phyloP scores from a whole-genome alignment of 164 flowering plant species.

The Buxus sempervirens region DNA sequence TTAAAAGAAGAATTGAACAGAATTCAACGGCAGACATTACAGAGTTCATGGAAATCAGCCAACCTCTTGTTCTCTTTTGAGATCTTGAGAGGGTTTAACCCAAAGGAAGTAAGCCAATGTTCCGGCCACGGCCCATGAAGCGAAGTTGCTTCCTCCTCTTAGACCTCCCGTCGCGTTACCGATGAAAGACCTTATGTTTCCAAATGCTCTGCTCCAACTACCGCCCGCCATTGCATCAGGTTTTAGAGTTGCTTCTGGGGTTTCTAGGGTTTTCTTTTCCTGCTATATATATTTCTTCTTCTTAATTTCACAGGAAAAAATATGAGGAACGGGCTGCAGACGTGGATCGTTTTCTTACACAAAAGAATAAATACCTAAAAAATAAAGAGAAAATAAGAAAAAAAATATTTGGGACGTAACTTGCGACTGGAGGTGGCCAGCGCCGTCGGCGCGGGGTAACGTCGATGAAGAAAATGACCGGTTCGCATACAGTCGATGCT shows the following conservation, averaged over 20 bases:
- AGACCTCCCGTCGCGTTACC: constrained; percentile 81
- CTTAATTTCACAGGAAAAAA: neutral
- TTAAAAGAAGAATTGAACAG: neutral
- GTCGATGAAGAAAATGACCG: too few relatives aligned
- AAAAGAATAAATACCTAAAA: too few relatives aligned
- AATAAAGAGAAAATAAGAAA: too few relatives aligned
- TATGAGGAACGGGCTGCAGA: neutral
- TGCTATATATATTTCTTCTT: neutral
- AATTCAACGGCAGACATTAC: neutral
- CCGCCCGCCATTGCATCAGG: constrained; percentile 34
- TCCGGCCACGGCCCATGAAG: constrained; percentile 93
- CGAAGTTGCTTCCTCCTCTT: constrained; percentile 71
- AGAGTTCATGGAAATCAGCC: neutral
- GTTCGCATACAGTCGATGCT: too few relatives aligned
- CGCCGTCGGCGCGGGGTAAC: too few relatives aligned
- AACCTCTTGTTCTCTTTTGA: constrained; percentile 74
- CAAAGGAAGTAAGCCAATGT: constrained; percentile 86
- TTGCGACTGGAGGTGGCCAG: too few relatives aligned
- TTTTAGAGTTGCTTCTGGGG: neutral
- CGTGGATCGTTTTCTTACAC: too few relatives aligned
- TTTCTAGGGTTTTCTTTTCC: neutral
- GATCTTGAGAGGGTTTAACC: constrained; percentile 89
- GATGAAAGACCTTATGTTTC: constrained; percentile 66
- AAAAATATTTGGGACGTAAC: too few relatives aligned
- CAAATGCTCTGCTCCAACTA: constrained; percentile 58